These are phyloP conservation scores for Paramecium sexaurelia DNA, from an alignment of 73 alveolate species.

Conservation along the genomic window DNA sequence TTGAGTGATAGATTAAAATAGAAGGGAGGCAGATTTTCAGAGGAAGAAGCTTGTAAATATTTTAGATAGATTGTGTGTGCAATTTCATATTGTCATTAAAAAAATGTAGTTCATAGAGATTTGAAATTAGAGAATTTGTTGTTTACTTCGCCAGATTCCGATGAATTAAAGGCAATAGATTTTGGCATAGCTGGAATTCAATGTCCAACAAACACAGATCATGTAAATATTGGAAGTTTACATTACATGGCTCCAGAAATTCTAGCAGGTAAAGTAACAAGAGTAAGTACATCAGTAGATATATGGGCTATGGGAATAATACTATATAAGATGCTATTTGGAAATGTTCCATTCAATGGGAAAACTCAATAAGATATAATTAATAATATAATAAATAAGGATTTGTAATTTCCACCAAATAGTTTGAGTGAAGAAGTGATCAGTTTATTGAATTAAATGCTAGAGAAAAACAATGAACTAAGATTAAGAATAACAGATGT, in stretches of 20 bases:
- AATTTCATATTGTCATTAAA: slow-evolving; percentile 75
- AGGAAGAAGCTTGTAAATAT: slow-evolving; percentile 73
- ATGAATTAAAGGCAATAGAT: slow-evolving; percentile 71
- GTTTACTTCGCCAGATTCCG: slow-evolving; percentile 65
- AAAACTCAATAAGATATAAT: slow-evolving; percentile 58
- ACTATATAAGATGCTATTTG: slow-evolving; percentile 66
- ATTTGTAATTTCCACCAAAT: slow-evolving; percentile 17
- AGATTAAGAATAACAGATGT: slow-evolving; percentile 56
- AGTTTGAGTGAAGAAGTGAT: background rate
- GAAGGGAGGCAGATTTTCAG: slow-evolving; percentile 64
- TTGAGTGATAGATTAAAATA: slow-evolving; percentile 75
- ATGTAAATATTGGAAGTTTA: slow-evolving; percentile 74
- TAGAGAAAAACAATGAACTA: slow-evolving; percentile 47
- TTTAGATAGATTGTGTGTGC: slow-evolving; percentile 79
- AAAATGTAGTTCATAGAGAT: slow-evolving; percentile 82
- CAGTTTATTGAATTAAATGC: slow-evolving; percentile 11
- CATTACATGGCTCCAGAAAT: slow-evolving; percentile 82
- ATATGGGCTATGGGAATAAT: slow-evolving; percentile 77
- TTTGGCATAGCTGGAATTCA: slow-evolving; percentile 78
- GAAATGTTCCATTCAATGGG: slow-evolving; percentile 72
- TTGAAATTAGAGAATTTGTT: slow-evolving; percentile 82
- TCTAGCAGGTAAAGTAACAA: slow-evolving; percentile 61
- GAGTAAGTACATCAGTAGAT: slow-evolving; percentile 65
- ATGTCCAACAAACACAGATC: slow-evolving; percentile 67
- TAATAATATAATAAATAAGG: slow-evolving; percentile 35